A percentile compares a stretch with the other conserved stretches of the same genome.
phyloP scores from a whole-genome alignment of 306 rosid genomes.

The Herpetospermum pedunculosum region DNA sequence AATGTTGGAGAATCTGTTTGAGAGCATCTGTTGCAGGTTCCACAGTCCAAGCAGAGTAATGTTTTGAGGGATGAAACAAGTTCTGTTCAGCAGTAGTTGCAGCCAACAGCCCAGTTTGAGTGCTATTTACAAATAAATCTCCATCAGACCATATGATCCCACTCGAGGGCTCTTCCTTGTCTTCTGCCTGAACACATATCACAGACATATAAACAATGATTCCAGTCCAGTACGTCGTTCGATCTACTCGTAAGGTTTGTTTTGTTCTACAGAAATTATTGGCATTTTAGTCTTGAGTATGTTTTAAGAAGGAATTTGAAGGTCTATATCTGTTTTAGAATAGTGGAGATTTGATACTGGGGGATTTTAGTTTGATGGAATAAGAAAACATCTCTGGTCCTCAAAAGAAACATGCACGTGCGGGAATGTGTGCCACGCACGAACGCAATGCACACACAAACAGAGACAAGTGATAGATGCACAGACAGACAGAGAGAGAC shows the following conservation, averaged over 20 bases:
- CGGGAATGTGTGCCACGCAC: background rate
- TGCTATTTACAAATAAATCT: constrained; percentile 57
- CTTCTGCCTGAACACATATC: constrained; percentile 47
- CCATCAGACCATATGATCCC: constrained; percentile 80
- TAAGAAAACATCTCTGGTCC: background rate
- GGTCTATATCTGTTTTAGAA: background rate
- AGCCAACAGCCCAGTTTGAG: constrained; percentile 48
- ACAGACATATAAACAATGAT: background rate
- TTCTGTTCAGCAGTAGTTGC: constrained; percentile 10
- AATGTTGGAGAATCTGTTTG: constrained; percentile 56
- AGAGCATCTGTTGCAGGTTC: constrained; percentile 50
- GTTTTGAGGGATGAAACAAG: constrained; percentile 54
- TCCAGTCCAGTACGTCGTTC: background rate
- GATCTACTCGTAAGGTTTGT: background rate
- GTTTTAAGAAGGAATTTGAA: background rate
- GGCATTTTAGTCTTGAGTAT: background rate
- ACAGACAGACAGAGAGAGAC: background rate
- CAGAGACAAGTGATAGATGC: background rate
- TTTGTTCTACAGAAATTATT: background rate
- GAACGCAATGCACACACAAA: background rate
- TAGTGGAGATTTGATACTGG: background rate
- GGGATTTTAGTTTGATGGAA: too few relatives aligned
- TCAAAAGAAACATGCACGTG: background rate
- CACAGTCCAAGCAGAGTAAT: constrained; percentile 53
- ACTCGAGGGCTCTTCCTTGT: constrained; percentile 41